Conservation (phyloP, 202 grass and related monocot species). For the Sporobolus alterniflorus region DNA sequence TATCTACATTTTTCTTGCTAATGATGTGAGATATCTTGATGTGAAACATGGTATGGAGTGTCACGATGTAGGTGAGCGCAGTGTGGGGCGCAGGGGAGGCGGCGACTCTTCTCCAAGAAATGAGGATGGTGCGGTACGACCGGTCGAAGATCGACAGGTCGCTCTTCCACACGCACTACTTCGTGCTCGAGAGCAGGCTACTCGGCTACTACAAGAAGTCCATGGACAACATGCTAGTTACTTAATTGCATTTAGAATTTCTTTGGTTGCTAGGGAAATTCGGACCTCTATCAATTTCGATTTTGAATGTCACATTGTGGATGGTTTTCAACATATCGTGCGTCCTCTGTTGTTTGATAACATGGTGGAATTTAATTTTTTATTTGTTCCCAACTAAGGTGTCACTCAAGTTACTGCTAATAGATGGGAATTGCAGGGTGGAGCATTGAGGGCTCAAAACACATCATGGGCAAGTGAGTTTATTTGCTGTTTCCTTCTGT, state of each 20-base stretch:
- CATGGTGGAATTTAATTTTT: constrained; percentile 21
- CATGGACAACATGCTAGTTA: constrained; percentile 75
- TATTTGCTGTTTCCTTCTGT: neutral
- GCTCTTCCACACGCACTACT: constrained; percentile 54
- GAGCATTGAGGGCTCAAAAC: constrained; percentile 91
- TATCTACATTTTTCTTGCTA: too few relatives aligned
- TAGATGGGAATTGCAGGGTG: constrained; percentile 95
- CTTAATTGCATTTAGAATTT: too few relatives aligned
- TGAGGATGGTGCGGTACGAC: constrained; percentile 78
- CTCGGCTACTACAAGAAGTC: constrained; percentile 96
- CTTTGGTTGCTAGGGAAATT: too few relatives aligned
- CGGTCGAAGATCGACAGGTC: constrained; percentile 66
- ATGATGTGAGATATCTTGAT: too few relatives aligned
- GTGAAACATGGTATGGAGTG: too few relatives aligned
- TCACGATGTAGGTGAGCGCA: too few relatives aligned
- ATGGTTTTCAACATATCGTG: neutral
- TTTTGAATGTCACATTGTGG: neutral
- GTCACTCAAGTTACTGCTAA: constrained; percentile 72
- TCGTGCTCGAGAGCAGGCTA: constrained; percentile 63
- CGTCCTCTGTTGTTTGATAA: neutral
- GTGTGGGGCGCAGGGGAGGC: too few relatives aligned
- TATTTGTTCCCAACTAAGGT: constrained; percentile 51
- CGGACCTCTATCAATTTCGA: neutral
- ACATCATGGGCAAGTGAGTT: constrained; percentile 82
- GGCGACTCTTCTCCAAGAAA: constrained; percentile 44